Conservation (phyloP, 257 asterid genomes). For the Salvia splendens region DNA sequence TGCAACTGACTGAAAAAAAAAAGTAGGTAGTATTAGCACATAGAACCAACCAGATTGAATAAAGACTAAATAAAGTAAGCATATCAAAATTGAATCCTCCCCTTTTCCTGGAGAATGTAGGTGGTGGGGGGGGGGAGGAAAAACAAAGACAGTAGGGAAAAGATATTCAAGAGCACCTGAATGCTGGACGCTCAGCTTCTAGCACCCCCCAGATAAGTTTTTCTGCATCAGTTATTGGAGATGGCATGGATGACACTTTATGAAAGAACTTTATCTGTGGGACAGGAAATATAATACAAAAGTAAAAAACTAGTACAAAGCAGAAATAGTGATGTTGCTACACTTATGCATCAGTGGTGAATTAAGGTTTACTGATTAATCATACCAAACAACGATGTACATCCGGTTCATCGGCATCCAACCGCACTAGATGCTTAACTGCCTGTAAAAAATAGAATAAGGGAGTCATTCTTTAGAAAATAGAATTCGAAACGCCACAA, state of each 20-base stretch:
- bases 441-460: conserved; percentile 58
- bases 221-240: conserved; percentile 71
- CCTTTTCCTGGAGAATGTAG: neutral
- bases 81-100: neutral
- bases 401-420: conserved; percentile 78
- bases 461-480: conserved; percentile 20
- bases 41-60: conserved; percentile 21
- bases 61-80: neutral
- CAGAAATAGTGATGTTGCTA: conserved; percentile 1
- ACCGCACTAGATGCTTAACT: conserved; percentile 71
- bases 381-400: conserved; percentile 90
- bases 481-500: neutral
- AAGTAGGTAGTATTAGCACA: conserved; percentile 26
- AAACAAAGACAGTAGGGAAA: neutral
- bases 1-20: conserved; percentile 69
- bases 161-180: conserved; percentile 52
- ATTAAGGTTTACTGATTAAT: conserved; percentile 18
- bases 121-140: neutral
- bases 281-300: conserved; percentile 14
- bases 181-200: conserved; percentile 74
- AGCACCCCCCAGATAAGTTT: conserved; percentile 77
- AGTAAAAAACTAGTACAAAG: neutral
- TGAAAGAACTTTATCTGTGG: conserved; percentile 80
- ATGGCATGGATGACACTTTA: conserved; percentile 68
- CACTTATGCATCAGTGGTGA: neutral